Base-by-base conservation (phyloP, 1,139 yeast species). In the Candida sp. region DNA sequence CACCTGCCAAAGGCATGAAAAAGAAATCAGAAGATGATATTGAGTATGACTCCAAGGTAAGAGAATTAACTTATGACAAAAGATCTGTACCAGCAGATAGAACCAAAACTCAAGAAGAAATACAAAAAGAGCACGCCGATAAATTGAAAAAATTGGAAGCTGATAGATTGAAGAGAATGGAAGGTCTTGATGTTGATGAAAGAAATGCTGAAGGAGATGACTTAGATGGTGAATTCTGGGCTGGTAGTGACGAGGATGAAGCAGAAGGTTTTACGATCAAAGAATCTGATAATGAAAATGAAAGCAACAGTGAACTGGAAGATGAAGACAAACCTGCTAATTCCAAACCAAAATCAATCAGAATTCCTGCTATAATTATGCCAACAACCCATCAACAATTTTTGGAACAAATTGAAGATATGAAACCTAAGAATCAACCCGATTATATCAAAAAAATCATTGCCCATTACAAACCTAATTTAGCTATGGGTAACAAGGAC, bases 61-160 rank as follows among this genome's bases (percentile, higher is more conserved):
- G 87, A 47, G 93, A 87, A 56, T 76, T 93, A 57, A 83, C 84
- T 4, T 77, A 87, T 58, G 99, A 95, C 47, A 80, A 86, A 57
- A 78, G 98, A 55, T 91, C 98, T 0, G 90, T 80, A 7, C 99
- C 99, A n/a, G 82, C 95, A n/a, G 97, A 90, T 48, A 77, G 97
- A 63, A 90, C 97, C 1, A 89, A 91, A 65, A 91, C 98, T 0
- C 88, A 81, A 1, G 97, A 93, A 60, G 99, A 95, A 63, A 49
- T 90, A 21, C 76, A 72, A 36, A 71, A 76, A 43, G 97, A 88
- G 57, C 80, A 79, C 51, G 81, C 77, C 5, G 90, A 83, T 33
- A 81, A 78, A 55, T 73, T 77, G 66, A 79, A 80, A 55, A 79
- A 81, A 55, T 72, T 89, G 48, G 97, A 90, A 59, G 80, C 78